Percentiles rank a stretch among this genome's conserved stretches.
Evolutionary conservation across 1,284 basidiomycete genomes (phyloP).

Genomic region (Phylloboletellus chloephorus): DNA sequence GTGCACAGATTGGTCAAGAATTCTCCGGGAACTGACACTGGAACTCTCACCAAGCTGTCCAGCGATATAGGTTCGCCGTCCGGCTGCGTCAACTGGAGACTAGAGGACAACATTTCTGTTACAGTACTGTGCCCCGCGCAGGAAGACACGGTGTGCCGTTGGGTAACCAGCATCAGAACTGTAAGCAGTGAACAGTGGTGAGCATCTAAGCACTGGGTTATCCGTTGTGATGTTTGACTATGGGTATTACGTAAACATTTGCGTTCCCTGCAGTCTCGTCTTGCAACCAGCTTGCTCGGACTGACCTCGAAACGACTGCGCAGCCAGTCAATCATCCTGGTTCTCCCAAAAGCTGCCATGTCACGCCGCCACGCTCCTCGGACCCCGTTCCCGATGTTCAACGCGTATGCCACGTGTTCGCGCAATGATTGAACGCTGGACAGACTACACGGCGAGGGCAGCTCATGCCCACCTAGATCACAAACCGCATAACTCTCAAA

Average conservation of each 20-base stretch:
- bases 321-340: slow-evolving; percentile 10
- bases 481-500: slow-evolving; percentile 17
- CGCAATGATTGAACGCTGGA: slow-evolving; percentile 27
- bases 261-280: neutral
- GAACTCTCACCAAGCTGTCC: slow-evolving; percentile 27
- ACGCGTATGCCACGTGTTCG: slow-evolving; percentile 31
- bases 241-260: neutral
- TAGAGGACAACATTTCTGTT: neutral
- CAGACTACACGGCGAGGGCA: slow-evolving; percentile 25
- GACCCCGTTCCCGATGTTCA: slow-evolving; percentile 28
- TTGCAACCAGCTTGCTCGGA: slow-evolving; percentile 1
- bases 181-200: neutral
- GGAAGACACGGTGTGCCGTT: slow-evolving; percentile 6
- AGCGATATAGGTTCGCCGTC: slow-evolving; percentile 1
- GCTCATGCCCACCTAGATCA: slow-evolving; percentile 25
- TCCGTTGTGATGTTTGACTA: neutral
- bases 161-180: neutral
- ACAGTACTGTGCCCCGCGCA: neutral
- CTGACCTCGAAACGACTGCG: slow-evolving; percentile 12
- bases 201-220: neutral
- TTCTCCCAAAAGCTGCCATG: slow-evolving; percentile 16
- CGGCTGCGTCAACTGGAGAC: neutral
- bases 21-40: slow-evolving; percentile 15
- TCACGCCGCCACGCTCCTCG: slow-evolving; percentile 23
- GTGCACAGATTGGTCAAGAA: slow-evolving; percentile 5